Percentiles rank a stretch among this genome's conserved stretches.
phyloP scores from a whole-genome alignment of 2,329 filamentous ascomycete genomes.

The Emergomyces orientalis region DNA sequence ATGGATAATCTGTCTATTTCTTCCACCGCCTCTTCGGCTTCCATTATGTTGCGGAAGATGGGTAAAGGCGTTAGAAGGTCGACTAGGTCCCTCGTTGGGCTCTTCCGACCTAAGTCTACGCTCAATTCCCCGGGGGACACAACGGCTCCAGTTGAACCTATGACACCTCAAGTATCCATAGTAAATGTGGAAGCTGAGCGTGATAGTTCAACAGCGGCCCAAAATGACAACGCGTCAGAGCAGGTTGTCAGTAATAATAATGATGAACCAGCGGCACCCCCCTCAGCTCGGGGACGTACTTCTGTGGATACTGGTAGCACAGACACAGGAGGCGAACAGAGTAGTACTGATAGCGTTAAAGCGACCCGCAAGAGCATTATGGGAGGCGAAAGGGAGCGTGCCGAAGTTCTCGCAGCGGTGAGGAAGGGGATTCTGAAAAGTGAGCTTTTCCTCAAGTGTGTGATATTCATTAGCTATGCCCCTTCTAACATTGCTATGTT shows the following conservation, averaged over 20 bases:
- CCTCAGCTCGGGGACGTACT: slow-evolving; percentile 4
- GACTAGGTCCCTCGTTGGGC: slow-evolving; percentile 76
- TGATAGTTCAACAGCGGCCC: slow-evolving; percentile 61
- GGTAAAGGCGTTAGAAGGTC: slow-evolving; percentile 96
- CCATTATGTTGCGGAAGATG: slow-evolving; percentile 75
- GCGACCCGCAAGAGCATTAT: slow-evolving; percentile 68
- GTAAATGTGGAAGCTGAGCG: slow-evolving; percentile 91
- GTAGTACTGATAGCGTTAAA: slow-evolving; percentile 1
- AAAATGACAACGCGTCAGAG: slow-evolving; percentile 22
- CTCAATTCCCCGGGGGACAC: slow-evolving; percentile 65
- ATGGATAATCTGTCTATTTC: slow-evolving; percentile 70
- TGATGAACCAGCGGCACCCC: background rate
- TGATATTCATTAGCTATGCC: background rate
- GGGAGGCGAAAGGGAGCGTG: slow-evolving; percentile 79
- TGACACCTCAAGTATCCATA: slow-evolving; percentile 82
- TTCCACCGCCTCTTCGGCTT: slow-evolving; percentile 41
- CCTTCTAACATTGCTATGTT: background rate
- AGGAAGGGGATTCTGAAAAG: slow-evolving; percentile 95
- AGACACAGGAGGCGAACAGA: slow-evolving; percentile 38
- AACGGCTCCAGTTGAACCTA: slow-evolving; percentile 51
- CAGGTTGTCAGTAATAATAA: background rate
- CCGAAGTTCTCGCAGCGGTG: slow-evolving; percentile 82
- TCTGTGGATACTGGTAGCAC: slow-evolving; percentile 12
- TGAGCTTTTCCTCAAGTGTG: slow-evolving; percentile 36
- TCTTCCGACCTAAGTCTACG: slow-evolving; percentile 91